Percentiles rank a stretch among this genome's conserved stretches.
These are phyloP conservation scores for Petunia axillaris DNA, from an alignment of 257 asterid genomes.

Conservation along the genomic window DNA sequence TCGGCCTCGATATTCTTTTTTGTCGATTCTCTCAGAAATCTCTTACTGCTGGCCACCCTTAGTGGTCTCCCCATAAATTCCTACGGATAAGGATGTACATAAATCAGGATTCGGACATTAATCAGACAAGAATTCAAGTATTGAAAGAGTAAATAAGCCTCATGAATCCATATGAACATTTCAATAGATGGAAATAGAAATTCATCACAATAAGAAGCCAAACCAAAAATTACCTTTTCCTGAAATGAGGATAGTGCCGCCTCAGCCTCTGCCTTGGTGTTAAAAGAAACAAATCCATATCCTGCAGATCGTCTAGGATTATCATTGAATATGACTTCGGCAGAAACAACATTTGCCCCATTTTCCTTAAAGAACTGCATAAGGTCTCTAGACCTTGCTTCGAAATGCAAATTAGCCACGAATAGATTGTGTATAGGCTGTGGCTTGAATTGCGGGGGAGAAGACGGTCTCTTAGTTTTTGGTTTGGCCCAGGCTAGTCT, in stretches of 20 bases:
- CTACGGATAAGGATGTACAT: constrained; percentile 44
- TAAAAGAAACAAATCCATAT: constrained; percentile 88
- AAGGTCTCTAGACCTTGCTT: constrained; percentile 74
- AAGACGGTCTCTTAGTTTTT: constrained; percentile 49
- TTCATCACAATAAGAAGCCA: constrained; percentile 13
- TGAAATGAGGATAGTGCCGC: constrained; percentile 65
- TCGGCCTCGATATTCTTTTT: constrained; percentile 53
- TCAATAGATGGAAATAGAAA: constrained; percentile 5
- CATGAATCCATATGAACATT: neutral
- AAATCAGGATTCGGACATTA: constrained; percentile 2
- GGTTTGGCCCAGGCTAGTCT: constrained; percentile 85
- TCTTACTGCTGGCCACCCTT: constrained; percentile 69
- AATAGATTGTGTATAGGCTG: constrained; percentile 73
- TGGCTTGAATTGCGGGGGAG: constrained; percentile 49
- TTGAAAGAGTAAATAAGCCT: neutral
- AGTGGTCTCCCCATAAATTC: constrained; percentile 86
- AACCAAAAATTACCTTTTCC: constrained; percentile 62
- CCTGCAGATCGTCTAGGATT: constrained; percentile 80
- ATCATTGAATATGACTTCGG: constrained; percentile 69
- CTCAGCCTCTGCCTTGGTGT: constrained; percentile 73
- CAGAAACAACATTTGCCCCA: constrained; percentile 70
- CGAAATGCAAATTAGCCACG: constrained; percentile 70
- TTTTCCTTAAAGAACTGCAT: constrained; percentile 71
- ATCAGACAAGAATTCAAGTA: neutral
- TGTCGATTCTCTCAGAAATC: constrained; percentile 64